phyloP scores from a whole-genome alignment of 768 basidiomycete species.

The Glaciozyma antarctica region DNA sequence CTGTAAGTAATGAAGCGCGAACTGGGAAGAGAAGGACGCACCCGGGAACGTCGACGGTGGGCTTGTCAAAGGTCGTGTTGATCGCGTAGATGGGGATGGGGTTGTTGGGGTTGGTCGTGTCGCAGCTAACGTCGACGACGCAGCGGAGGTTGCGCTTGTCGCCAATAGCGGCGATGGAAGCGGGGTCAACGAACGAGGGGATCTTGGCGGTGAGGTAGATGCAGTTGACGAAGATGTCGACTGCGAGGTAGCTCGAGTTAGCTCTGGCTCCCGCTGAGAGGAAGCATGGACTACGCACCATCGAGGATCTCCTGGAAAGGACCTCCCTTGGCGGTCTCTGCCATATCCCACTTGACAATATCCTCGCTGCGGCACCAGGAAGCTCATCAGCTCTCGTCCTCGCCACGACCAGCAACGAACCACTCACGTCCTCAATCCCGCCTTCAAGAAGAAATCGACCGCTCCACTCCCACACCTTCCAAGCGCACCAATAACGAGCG shows the following conservation, averaged over 20 bases:
- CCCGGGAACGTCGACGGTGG: constrained; percentile 78
- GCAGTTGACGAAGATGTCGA: constrained; percentile 98
- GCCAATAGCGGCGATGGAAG: constrained; percentile 65
- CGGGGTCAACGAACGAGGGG: constrained; percentile 66
- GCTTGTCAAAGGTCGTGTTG: constrained; percentile 87
- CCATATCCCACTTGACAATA: constrained; percentile 96
- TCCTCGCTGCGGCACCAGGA: constrained; percentile 53
- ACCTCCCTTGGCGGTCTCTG: constrained; percentile 90
- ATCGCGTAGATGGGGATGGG: constrained; percentile 92
- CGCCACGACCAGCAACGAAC: background rate
- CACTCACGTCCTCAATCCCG: constrained; percentile 83
- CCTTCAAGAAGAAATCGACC: constrained; percentile 88
- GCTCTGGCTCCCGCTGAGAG: background rate
- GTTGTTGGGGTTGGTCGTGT: constrained; percentile 97
- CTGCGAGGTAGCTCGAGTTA: constrained; percentile 38
- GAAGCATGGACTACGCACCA: constrained; percentile 37
- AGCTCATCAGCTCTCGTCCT: background rate
- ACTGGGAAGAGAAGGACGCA: constrained; percentile 42
- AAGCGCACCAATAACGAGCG: constrained; percentile 88
- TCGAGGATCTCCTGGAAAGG: constrained; percentile 92
- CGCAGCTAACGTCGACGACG: constrained; percentile 96
- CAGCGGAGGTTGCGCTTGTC: constrained; percentile 58
- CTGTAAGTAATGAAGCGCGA: background rate
- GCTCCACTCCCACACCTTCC: constrained; percentile 92
- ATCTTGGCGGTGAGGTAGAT: constrained; percentile 86